Conservation (phyloP, 768 basidiomycete genomes). For the Tulasnella sp. region DNA sequence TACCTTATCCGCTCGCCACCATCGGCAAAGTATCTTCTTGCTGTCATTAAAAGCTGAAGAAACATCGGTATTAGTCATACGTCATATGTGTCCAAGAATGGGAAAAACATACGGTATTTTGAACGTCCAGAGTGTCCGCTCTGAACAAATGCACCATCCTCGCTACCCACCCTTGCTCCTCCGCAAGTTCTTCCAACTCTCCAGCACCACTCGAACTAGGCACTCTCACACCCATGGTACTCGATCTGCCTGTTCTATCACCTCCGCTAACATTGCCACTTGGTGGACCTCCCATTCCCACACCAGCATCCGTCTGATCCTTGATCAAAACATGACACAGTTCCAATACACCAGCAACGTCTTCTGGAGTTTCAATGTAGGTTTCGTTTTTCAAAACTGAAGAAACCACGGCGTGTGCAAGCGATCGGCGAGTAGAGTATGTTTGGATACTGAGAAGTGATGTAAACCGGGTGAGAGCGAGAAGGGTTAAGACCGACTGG, state of each 20-base stretch:
- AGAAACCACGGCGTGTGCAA: conserved; percentile 89
- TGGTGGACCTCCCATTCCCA: background rate
- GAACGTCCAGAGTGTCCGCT: conserved; percentile 70
- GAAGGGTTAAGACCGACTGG: conserved; percentile 90
- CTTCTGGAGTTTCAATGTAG: conserved; percentile 81
- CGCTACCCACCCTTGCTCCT: conserved; percentile 98
- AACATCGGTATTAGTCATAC: background rate
- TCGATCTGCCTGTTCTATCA: too few relatives aligned
- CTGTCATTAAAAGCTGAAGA: conserved; percentile 72
- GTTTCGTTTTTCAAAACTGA: conserved; percentile 96
- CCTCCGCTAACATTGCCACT: background rate
- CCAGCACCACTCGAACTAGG: conserved; percentile 20
- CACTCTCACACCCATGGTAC: background rate
- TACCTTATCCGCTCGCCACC: conserved; percentile 93
- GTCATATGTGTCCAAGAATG: background rate
- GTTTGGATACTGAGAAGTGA: conserved; percentile 75
- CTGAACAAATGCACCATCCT: conserved; percentile 95
- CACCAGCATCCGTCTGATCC: conserved; percentile 14
- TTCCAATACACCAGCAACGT: conserved; percentile 86
- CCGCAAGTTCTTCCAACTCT: conserved; percentile 85
- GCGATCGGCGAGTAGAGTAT: conserved; percentile 78
- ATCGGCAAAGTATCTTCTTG: conserved; percentile 75
- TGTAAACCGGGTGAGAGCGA: conserved; percentile 83
- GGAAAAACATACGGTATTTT: conserved; percentile 63
- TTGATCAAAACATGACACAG: conserved; percentile 57